These are phyloP conservation scores for Zasmidium citrigriseum DNA, from an alignment of 2,329 filamentous ascomycete genomes.

Conservation along the genomic window DNA sequence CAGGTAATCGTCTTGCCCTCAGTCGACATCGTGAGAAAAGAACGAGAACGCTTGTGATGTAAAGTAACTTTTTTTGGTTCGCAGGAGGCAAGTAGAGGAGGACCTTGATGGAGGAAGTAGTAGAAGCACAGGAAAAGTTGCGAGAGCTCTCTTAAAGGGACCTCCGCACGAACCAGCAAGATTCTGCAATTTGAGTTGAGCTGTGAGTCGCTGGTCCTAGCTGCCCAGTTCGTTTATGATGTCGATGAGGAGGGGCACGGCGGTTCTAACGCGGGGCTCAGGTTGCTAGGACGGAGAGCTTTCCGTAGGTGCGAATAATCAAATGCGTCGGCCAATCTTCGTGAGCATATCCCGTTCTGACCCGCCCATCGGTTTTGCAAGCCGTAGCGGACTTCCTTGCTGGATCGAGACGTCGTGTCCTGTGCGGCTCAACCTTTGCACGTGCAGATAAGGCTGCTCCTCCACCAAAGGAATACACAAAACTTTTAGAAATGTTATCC, in stretches of 20 bases:
- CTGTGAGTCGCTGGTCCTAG: neutral
- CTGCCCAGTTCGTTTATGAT: no score
- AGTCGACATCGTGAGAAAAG: slow-evolving; percentile 50
- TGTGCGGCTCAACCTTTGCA: neutral
- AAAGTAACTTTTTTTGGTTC: neutral
- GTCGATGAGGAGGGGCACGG: no score
- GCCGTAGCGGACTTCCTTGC: slow-evolving; percentile 7
- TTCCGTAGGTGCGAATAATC: no score
- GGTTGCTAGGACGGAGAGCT: no score
- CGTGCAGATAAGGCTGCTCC: neutral
- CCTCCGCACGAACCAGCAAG: slow-evolving; percentile 4
- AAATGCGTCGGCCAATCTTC: neutral
- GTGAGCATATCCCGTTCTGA: no score
- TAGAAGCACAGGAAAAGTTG: neutral
- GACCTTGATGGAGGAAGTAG: slow-evolving; percentile 15
- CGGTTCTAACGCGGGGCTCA: no score
- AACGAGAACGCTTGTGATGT: slow-evolving; percentile 5
- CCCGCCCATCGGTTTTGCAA: no score
- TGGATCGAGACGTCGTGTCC: neutral
- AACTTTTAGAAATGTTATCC: neutral
- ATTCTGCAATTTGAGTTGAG: slow-evolving; percentile 6
- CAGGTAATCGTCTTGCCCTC: slow-evolving; percentile 85
- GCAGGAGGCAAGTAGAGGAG: neutral
- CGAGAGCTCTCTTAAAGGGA: neutral
- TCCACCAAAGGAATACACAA: neutral